These are phyloP conservation scores for Crotalaria pallida DNA, from an alignment of 306 rosid species.

Conservation along the genomic window DNA sequence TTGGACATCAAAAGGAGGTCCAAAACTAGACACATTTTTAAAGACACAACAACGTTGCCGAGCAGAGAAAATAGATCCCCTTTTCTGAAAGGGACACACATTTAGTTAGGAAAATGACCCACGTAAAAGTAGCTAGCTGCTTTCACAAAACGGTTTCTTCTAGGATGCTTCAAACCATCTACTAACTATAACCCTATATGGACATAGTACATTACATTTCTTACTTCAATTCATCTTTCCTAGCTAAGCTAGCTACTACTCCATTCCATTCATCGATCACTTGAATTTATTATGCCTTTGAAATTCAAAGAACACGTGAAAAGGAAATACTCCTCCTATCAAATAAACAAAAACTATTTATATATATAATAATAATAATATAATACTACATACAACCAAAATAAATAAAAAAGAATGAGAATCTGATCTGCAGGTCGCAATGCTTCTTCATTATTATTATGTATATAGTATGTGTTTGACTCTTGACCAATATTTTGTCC, in stretches of 20 bases:
- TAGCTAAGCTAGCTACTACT: too few relatives aligned
- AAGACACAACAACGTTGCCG: background rate
- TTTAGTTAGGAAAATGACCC: slow-evolving; percentile 41
- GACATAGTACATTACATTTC: too few relatives aligned
- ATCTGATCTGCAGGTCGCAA: slow-evolving; percentile 34
- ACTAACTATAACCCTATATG: background rate
- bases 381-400: background rate
- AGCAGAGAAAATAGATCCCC: slow-evolving; percentile 14
- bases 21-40: slow-evolving; percentile 46
- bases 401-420: slow-evolving; percentile 17
- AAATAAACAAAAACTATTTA: background rate
- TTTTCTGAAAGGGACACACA: slow-evolving; percentile 55
- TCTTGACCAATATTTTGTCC: slow-evolving; percentile 46
- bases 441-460: too few relatives aligned
- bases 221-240: slow-evolving; percentile 10
- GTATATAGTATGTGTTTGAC: slow-evolving; percentile 39
- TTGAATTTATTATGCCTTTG: background rate
- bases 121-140: slow-evolving; percentile 34
- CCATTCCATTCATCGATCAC: too few relatives aligned
- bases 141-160: slow-evolving; percentile 36
- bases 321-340: background rate
- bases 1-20: slow-evolving; percentile 37
- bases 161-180: slow-evolving; percentile 34
- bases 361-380: background rate
- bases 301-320: background rate